phyloP scores from a whole-genome alignment of 2,329 filamentous ascomycete species.

The Fusarium sp. region DNA sequence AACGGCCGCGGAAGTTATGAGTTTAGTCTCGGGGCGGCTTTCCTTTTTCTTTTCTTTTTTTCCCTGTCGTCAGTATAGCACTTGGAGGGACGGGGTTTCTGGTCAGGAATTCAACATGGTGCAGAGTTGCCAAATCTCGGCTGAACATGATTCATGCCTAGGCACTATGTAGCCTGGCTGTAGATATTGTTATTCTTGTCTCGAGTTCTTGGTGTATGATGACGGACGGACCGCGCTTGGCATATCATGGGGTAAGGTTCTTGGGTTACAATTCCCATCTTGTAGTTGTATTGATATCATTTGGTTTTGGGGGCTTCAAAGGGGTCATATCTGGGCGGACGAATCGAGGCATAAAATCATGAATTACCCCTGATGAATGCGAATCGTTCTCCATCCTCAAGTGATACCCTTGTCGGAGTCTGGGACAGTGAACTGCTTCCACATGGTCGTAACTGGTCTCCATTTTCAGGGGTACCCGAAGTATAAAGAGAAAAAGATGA shows the following conservation, averaged over 20 bases:
- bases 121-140: conserved; percentile 3
- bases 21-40: conserved; percentile 14
- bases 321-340: conserved; percentile 17
- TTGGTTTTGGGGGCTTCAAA: conserved; percentile 11
- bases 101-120: conserved; percentile 5
- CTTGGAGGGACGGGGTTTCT: not conserved
- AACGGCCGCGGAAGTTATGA: conserved; percentile 9
- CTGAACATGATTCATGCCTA: conserved; percentile 9
- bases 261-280: conserved; percentile 35
- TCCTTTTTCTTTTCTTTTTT: conserved; percentile 8
- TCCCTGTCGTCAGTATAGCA: conserved; percentile 18
- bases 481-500: not conserved
- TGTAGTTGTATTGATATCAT: conserved; percentile 43
- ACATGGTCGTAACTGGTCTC: not conserved
- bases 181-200: conserved; percentile 42
- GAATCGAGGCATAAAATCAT: conserved; percentile 32
- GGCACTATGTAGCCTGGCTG: conserved; percentile 37
- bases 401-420: not conserved
- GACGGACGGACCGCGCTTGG: conserved; percentile 40
- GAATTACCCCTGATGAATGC: conserved; percentile 15
- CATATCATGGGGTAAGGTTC: conserved; percentile 38
- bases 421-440: not conserved
- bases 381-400: not conserved
- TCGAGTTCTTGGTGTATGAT: conserved; percentile 44
- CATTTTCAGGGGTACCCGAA: not conserved